Evolutionary conservation across 1,284 basidiomycete species (phyloP), one percentile per base, ranked within the genome.

Genomic region (Cutaneotrichosporon sp.): DNA sequence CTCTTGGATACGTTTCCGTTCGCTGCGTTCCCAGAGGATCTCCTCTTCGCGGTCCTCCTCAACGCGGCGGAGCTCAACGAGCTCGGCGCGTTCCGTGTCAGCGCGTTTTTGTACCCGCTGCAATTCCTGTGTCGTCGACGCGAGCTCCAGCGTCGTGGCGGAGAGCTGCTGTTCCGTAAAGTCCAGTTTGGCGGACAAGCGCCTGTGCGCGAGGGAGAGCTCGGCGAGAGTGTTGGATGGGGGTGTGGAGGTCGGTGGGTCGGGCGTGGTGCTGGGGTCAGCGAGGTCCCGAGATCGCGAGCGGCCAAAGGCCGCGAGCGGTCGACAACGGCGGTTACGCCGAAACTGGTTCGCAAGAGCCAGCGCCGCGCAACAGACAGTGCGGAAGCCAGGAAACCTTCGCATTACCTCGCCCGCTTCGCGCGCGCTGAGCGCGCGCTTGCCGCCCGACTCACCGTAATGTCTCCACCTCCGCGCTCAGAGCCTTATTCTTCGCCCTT

Each of bases 31-130:
- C 67, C 64, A 68, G 34, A 63, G 65, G 1, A 72, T 41, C 55
- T 71, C 88, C 63, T 77, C 80, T 43, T 84, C 82, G 46, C 78
- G 81, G 61, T 90, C 88, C 59, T 87, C 86, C 64, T 69, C 65
- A 14, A 63, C 49, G 44, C 67, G 48, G 35, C 64, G 51, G 37
- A 69, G 56, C 47, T 72, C 67, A 34, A 65, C 61, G 34, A 72
- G 61, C 13, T 54, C 45, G 15, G 64, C 60, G 23, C 63, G 56
- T 43, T 72, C 69, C 9, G 55, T 54, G 35, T 73, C 71, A 26
- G 83, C 83, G 73, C 89, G 86, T 18, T 70, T 69, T 64, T 80
- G 82, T 51, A 88, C 74, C 40, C 78, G 74, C 8, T 70, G 72
- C 3, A 88, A 61, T 65, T 87, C 83, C 13, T 77, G 67, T 54